Base-by-base conservation (phyloP, 345 rosid genomes). In the Dipteronia sinensis region DNA sequence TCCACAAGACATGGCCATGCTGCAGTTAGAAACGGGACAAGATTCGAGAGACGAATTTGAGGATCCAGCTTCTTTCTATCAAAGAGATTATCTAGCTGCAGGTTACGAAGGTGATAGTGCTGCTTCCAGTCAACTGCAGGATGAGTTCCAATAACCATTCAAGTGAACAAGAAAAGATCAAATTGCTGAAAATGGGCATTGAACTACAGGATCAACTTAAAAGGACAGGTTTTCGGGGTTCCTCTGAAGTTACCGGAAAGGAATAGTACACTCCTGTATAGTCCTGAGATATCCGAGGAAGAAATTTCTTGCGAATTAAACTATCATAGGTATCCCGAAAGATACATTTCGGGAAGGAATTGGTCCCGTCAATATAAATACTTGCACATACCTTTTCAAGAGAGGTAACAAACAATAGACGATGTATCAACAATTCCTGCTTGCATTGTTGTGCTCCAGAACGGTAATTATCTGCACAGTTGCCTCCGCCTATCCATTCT, bases 201-300 rank as follows among this genome's bases (percentile, higher is more conserved):
- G 95, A 89, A 75, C 84, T 89, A 77, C 89, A 88, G 80, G 90
- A 87, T 76, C 88, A 84, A 76, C 85, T 89, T 61, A 83, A 78
- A 71, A 84, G 76, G 65, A 46, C 88, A 10, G 64, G 83, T 73
- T 34, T 78, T 73, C n/a, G n/a, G n/a, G 77, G 81, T 65, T 34
- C 85, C 34, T 23, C 79, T 63, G 82, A 85, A 16, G 71, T 61
- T 64, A 6, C 77, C n/a, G 58, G 85, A 84, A 77, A 69, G 66
- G 83, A 85, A 68, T 80, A 81, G 44, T 65, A 51, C n/a, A 25
- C 67, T 67, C 78, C 81, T 53, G n/a, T 69, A 70, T 40, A 69
- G 81, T 64, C 71, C 72, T 51, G 82, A 75, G 71, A 70, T 56
- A 23, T 58, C 68, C 8, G 82, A 79, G 44, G 82, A 83, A 55